Conservation (phyloP, 805 yeast species). For the Kazachstania bromeliacearum region DNA sequence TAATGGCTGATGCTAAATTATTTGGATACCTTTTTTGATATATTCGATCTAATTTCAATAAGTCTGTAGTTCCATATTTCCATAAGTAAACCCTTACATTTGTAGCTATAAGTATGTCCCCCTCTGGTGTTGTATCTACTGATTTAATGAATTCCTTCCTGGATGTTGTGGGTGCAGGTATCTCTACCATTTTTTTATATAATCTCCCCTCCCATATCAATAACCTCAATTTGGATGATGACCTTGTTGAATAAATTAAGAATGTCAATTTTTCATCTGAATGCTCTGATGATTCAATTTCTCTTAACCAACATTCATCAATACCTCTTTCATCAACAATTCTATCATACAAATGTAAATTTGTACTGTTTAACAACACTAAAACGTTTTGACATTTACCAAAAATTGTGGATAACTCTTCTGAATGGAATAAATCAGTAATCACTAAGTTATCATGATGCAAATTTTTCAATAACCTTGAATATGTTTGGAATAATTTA, state of each 20-base stretch:
- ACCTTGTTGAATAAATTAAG: constrained; percentile 1
- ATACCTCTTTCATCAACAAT: constrained; percentile 27
- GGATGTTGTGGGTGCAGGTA: constrained; percentile 4
- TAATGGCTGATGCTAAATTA: constrained; percentile 14
- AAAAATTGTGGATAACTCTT: constrained; percentile 22
- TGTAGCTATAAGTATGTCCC: constrained; percentile 16
- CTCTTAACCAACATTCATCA: constrained; percentile 19
- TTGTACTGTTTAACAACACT: constrained; percentile 22
- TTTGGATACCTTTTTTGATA: constrained; percentile 15
- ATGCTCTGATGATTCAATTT: constrained; percentile 1
- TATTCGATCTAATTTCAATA: constrained; percentile 16
- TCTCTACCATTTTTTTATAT: constrained; percentile 20
- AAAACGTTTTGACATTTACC: constrained; percentile 20
- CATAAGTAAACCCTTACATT: constrained; percentile 18
- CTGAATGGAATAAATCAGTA: constrained; percentile 16
- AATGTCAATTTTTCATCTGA: constrained; percentile 3
- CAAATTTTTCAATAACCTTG: constrained; percentile 17
- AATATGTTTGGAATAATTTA: constrained; percentile 23
- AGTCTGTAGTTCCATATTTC: constrained; percentile 10
- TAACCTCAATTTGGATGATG: constrained; percentile 14
- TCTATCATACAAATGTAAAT: constrained; percentile 26
- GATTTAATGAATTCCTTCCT: constrained; percentile 14
- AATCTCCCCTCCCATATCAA: constrained; percentile 24
- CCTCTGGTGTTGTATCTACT: constrained; percentile 9
- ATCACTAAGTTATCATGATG: constrained; percentile 13